Percentiles rank a stretch among this genome's conserved stretches.
Conservation (phyloP, 1,284 basidiomycete genomes). For the Ganoderma multipileum region DNA sequence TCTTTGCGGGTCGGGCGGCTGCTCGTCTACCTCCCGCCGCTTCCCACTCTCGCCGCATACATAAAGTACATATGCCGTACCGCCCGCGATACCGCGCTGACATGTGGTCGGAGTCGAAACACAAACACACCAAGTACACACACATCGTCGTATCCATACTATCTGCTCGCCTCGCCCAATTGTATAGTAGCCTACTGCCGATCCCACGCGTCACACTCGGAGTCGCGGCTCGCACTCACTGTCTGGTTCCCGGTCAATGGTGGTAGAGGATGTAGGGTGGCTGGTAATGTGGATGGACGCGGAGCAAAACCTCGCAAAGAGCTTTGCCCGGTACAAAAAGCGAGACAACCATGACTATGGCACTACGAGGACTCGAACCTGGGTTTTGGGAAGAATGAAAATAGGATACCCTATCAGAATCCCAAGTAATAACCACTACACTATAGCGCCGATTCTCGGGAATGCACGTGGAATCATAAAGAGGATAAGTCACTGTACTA, state of each 20-base stretch:
- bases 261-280: not conserved
- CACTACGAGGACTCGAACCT: conserved; percentile 28
- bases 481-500: too few relatives aligned
- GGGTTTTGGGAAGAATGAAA: conserved; percentile 16
- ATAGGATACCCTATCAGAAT: too few relatives aligned
- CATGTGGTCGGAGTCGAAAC: not conserved
- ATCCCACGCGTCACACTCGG: not conserved
- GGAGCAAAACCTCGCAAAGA: too few relatives aligned
- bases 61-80: not conserved
- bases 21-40: not conserved
- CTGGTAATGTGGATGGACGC: not conserved
- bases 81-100: not conserved
- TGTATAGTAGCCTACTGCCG: conserved; percentile 21
- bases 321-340: not conserved
- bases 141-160: not conserved
- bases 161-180: conserved; percentile 15
- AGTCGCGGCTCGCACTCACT: not conserved
- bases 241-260: not conserved
- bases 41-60: not conserved
- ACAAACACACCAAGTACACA: not conserved
- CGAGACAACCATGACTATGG: not conserved
- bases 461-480: too few relatives aligned
- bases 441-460: conserved; percentile 30
- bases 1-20: not conserved
- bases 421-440: conserved; percentile 31